A percentile compares a stretch with the other conserved stretches of the same genome.
These are phyloP conservation scores for Russula sp. DNA, from an alignment of 768 basidiomycete genomes.

Conservation along the genomic window DNA sequence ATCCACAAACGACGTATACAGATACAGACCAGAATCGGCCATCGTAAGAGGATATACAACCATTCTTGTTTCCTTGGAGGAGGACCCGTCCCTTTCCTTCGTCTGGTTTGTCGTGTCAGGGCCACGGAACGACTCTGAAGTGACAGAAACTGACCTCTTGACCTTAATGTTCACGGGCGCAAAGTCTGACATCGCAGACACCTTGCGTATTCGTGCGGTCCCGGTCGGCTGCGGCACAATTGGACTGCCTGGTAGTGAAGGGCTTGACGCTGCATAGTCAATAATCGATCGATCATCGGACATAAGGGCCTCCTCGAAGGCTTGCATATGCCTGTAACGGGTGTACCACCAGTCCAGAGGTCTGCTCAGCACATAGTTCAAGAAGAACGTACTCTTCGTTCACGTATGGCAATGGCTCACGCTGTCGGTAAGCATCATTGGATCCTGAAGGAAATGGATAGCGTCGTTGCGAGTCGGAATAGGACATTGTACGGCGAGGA, in stretches of 20 bases:
- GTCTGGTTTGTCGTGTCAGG: conserved; percentile 23
- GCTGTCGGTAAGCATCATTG: conserved; percentile 31
- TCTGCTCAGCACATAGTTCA: background rate
- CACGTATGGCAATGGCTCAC: conserved; percentile 36
- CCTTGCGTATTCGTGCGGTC: conserved; percentile 59
- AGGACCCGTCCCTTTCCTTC: conserved; percentile 30
- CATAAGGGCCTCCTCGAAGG: conserved; percentile 69
- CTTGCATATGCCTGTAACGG: conserved; percentile 50
- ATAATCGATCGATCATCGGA: conserved; percentile 46
- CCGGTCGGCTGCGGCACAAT: conserved; percentile 9
- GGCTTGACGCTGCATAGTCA: conserved; percentile 28
- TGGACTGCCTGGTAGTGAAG: conserved; percentile 25
- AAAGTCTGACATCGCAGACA: conserved; percentile 80
- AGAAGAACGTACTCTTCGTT: conserved; percentile 54
- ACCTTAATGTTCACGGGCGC: conserved; percentile 86
- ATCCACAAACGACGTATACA: conserved; percentile 22
- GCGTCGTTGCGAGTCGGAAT: background rate
- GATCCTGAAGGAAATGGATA: conserved; percentile 12
- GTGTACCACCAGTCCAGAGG: background rate
- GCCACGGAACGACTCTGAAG: background rate
- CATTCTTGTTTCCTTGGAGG: conserved; percentile 54
- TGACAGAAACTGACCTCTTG: conserved; percentile 44
- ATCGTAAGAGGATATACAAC: conserved; percentile 70
- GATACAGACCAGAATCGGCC: conserved; percentile 77
- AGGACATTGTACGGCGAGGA: conserved; percentile 2